Evolutionary conservation across 2,329 filamentous ascomycete genomes (phyloP).

Genomic region (Exophiala sp.): DNA sequence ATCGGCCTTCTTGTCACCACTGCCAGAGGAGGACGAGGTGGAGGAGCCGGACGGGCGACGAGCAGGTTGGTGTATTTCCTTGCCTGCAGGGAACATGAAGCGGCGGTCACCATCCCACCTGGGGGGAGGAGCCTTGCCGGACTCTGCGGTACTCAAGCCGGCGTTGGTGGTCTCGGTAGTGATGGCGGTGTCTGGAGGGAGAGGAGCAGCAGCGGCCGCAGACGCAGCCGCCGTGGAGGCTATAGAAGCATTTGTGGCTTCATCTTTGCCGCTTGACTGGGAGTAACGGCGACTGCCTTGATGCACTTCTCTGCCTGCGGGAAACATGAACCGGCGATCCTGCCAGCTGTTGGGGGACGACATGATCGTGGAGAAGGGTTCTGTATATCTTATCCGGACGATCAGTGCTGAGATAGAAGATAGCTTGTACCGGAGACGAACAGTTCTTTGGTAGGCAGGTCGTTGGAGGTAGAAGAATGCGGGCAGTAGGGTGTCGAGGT

Average conservation of each 20-base stretch:
- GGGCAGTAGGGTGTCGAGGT: too few species aligned
- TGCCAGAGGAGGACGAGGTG: neutral
- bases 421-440: too few species aligned
- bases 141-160: neutral
- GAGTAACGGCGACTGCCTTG: slow-evolving; percentile 17
- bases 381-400: too few species aligned
- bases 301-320: slow-evolving; percentile 18
- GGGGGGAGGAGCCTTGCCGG: slow-evolving; percentile 12
- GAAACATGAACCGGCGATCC: too few species aligned
- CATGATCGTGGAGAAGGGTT: slow-evolving; percentile 1
- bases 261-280: neutral
- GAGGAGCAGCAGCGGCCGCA: neutral
- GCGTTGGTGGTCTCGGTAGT: neutral
- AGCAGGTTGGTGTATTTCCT: slow-evolving; percentile 18
- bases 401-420: too few species aligned
- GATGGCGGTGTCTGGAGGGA: neutral
- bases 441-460: too few species aligned
- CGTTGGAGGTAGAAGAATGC: too few species aligned
- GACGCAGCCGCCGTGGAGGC: neutral
- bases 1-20: neutral
- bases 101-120: slow-evolving; percentile 22
- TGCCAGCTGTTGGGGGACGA: slow-evolving; percentile 20
- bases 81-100: slow-evolving; percentile 21
- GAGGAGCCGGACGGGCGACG: slow-evolving; percentile 7
- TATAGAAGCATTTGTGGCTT: neutral